These are phyloP conservation scores for Naegleria gruberi DNA, from an alignment of 208 protist genomes.

Conservation along the genomic window DNA sequence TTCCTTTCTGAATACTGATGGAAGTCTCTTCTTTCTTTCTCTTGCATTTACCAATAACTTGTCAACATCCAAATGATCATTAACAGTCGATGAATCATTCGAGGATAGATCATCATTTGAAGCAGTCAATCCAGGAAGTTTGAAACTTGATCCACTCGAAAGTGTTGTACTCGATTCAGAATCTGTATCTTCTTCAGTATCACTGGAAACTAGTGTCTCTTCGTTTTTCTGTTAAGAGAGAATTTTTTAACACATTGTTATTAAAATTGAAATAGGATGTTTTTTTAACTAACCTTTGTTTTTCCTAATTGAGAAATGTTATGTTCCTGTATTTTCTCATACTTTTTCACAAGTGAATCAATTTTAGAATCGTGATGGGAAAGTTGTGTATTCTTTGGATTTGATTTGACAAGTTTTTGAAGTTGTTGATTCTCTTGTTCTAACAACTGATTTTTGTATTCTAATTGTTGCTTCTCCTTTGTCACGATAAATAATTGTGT, in stretches of 20 bases:
- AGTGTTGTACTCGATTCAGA: neutral
- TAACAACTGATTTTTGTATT: neutral
- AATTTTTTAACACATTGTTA: too few species aligned
- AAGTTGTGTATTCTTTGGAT: too few species aligned
- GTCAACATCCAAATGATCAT: neutral
- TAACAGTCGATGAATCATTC: neutral
- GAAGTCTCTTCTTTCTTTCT: neutral
- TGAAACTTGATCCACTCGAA: neutral
- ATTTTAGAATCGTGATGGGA: neutral
- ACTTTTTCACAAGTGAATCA: neutral
- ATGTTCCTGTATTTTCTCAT: too few species aligned
- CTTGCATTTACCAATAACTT: neutral
- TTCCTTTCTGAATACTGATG: neutral
- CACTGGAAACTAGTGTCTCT: neutral
- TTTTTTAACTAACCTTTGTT: too few species aligned
- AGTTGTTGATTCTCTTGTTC: neutral
- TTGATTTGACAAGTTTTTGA: neutral
- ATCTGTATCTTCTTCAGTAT: neutral
- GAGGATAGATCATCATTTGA: neutral
- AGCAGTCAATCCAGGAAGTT: too few species aligned
- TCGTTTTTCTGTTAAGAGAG: neutral
- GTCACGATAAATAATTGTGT: neutral
- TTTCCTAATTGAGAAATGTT: too few species aligned
- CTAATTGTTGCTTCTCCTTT: neutral
- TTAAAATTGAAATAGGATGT: too few species aligned